These are phyloP conservation scores for Micractinium sp. DNA, from an alignment of 139 green algal species.

Conservation along the genomic window DNA sequence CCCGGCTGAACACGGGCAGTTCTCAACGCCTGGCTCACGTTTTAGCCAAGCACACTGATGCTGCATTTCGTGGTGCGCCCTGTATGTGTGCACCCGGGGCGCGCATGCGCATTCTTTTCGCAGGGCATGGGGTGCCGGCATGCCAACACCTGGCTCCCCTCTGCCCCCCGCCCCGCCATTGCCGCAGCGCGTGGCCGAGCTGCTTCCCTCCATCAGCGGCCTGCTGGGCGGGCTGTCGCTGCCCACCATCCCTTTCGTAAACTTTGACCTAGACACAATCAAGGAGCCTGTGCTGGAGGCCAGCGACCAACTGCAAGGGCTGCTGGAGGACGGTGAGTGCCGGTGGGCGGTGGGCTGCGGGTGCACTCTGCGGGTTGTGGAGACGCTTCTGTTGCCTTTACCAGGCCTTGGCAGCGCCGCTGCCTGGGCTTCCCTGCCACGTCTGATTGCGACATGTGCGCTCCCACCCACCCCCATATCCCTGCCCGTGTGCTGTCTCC, in stretches of 20 bases:
- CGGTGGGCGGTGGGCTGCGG: not conserved
- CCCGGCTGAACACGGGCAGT: too few relatives aligned
- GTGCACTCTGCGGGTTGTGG: not conserved
- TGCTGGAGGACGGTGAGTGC: not conserved
- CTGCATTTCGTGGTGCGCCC: too few relatives aligned
- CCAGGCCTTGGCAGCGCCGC: not conserved
- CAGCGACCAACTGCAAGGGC: not conserved
- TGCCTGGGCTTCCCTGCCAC: not conserved
- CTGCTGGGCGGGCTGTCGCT: not conserved
- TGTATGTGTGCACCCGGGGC: too few relatives aligned
- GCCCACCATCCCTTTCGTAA: conserved; percentile 12
- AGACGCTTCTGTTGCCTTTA: not conserved
- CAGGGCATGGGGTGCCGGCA: not conserved
- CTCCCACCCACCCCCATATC: not conserved
- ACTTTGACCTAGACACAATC: conserved; percentile 1
- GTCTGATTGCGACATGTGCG: not conserved
- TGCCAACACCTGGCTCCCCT: not conserved
- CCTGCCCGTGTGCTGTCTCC: not conserved
- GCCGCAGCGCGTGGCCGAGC: not conserved
- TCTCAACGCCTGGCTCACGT: too few relatives aligned
- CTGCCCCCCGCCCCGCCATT: not conserved
- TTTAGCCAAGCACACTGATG: too few relatives aligned
- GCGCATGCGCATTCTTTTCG: too few relatives aligned
- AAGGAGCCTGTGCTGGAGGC: not conserved
- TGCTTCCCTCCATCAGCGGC: conserved; percentile 1